Percentiles rank a stretch among this genome's conserved stretches.
Conservation (phyloP, 164 flowering plant genomes). For the grape (Vitis vinifera) region DNA sequence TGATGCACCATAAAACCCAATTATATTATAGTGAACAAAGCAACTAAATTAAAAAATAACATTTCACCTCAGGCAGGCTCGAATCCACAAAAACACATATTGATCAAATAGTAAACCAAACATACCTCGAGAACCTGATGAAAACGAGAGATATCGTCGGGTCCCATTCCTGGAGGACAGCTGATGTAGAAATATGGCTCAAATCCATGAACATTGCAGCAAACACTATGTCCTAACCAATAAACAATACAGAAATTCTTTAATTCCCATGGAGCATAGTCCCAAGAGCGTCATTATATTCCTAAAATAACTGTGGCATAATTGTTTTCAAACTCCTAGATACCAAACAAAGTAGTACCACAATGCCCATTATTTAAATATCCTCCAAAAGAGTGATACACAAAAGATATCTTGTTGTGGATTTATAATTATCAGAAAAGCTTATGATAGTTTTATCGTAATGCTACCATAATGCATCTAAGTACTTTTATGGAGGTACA, state of each 20-base stretch:
- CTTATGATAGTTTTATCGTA: too few species aligned
- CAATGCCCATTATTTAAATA: neutral
- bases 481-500: too few species aligned
- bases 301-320: neutral
- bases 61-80: neutral
- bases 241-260: neutral
- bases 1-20: slow-evolving; percentile 21
- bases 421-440: too few species aligned
- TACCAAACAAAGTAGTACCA: neutral
- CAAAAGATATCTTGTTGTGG: too few species aligned
- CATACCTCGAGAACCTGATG: slow-evolving; percentile 83
- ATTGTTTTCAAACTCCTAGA: neutral
- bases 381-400: neutral
- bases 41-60: neutral
- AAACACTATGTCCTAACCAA: slow-evolving; percentile 83
- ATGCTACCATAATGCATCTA: too few species aligned
- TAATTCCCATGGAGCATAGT: neutral
- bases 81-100: neutral
- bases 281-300: neutral
- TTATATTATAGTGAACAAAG: neutral
- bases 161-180: slow-evolving; percentile 92
- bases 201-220: slow-evolving; percentile 95
- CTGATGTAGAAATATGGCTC: slow-evolving; percentile 90
- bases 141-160: slow-evolving; percentile 84
- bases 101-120: neutral